These are phyloP conservation scores for Mycena vulgaris DNA, from an alignment of 768 basidiomycete species.

Conservation along the genomic window DNA sequence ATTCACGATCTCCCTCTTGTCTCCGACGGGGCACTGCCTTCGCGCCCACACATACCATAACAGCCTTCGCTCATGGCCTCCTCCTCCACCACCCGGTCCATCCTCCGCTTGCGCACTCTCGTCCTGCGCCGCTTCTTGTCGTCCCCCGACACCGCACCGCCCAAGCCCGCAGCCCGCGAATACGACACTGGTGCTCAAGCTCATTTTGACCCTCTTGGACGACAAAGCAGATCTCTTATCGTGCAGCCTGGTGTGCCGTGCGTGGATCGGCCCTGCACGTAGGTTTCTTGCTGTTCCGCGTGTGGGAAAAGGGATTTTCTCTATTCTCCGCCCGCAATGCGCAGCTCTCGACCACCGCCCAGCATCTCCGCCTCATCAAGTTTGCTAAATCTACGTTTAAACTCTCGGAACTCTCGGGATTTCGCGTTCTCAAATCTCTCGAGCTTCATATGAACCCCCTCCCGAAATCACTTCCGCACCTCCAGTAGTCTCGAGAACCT, in stretches of 20 bases:
- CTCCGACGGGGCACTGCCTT: background rate
- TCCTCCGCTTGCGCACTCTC: background rate
- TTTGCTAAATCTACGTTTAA: constrained; percentile 1
- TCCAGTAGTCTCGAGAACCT: constrained; percentile 1
- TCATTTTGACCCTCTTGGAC: constrained; percentile 7
- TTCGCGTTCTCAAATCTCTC: constrained; percentile 6
- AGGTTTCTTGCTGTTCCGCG: constrained; percentile 3
- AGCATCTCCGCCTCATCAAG: constrained; percentile 2
- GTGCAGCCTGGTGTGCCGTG: constrained; percentile 5
- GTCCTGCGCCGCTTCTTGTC: background rate
- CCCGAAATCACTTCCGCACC: constrained; percentile 5
- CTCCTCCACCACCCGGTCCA: background rate
- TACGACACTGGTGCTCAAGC: constrained; percentile 1
- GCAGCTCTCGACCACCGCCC: background rate
- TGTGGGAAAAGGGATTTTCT: constrained; percentile 5
- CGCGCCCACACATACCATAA: background rate
- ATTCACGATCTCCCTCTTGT: background rate
- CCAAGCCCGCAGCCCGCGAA: constrained; percentile 3
- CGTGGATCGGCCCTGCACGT: constrained; percentile 8
- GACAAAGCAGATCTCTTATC: constrained; percentile 8
- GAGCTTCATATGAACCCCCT: constrained; percentile 3
- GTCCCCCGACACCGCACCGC: background rate
- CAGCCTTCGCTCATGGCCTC: background rate
- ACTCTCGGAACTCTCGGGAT: constrained; percentile 6
- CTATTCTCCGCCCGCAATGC: constrained; percentile 4